Evolutionary conservation across 2,329 filamentous ascomycete genomes (phyloP).

Genomic region (Neonectria magnoliae): DNA sequence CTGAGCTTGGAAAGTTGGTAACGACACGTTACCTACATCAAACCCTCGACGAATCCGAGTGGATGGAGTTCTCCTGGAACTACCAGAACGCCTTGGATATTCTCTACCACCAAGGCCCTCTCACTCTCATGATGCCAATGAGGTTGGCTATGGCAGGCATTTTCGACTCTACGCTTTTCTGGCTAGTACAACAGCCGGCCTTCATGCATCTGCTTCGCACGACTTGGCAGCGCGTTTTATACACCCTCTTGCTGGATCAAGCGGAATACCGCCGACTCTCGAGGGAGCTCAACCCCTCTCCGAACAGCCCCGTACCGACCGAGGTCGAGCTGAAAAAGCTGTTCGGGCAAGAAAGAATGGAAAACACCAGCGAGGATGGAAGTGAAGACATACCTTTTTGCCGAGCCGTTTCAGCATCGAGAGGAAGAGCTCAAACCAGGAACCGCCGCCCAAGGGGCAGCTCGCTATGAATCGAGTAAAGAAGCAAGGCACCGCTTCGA

Average conservation of each 20-base stretch:
- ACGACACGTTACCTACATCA: constrained; percentile 23
- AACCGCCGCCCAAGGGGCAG: constrained; percentile 28
- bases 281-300: constrained; percentile 17
- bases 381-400: not conserved
- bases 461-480: constrained; percentile 27
- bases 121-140: constrained; percentile 45
- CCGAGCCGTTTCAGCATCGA: not conserved
- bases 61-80: constrained; percentile 38
- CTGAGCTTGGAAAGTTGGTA: constrained; percentile 36
- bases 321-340: constrained; percentile 34
- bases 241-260: constrained; percentile 42
- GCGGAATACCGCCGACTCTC: constrained; percentile 38
- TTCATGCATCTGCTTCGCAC: constrained; percentile 39
- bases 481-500: not conserved
- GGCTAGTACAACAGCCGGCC: constrained; percentile 40
- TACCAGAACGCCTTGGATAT: constrained; percentile 45
- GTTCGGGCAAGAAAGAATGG: constrained; percentile 18
- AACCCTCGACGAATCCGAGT: constrained; percentile 32
- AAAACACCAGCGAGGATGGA: not conserved
- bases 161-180: constrained; percentile 42
- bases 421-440: not conserved
- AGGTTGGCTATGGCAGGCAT: constrained; percentile 46
- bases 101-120: constrained; percentile 36
- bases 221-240: constrained; percentile 39
- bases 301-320: constrained; percentile 29